Percentiles rank a stretch among this genome's conserved stretches.
Evolutionary conservation across 1,139 yeast species (phyloP).

Genomic region (Arxiozyma bovina): DNA sequence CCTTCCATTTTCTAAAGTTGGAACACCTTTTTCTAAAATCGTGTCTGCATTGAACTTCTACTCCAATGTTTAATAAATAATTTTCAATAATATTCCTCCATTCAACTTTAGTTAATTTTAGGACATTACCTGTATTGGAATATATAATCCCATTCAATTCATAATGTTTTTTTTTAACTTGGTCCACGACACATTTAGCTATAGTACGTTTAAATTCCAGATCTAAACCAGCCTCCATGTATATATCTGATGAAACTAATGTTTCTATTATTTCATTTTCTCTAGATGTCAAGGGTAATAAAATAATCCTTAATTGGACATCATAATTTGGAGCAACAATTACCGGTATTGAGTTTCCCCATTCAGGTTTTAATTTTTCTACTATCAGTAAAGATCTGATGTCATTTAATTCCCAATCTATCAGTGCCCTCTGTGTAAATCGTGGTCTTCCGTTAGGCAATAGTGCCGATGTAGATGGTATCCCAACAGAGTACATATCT

Average conservation of each 20-base stretch:
- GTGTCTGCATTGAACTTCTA: slow-evolving; percentile 57
- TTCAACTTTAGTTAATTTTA: slow-evolving; percentile 31
- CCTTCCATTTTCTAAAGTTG: slow-evolving; percentile 36
- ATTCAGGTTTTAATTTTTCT: too few relatives aligned
- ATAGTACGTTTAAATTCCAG: slow-evolving; percentile 43
- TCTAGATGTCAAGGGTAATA: too few relatives aligned
- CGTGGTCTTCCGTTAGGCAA: slow-evolving; percentile 48
- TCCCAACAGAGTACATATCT: slow-evolving; percentile 49
- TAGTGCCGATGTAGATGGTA: slow-evolving; percentile 29
- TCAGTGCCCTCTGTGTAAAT: slow-evolving; percentile 48
- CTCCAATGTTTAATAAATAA: slow-evolving; percentile 51
- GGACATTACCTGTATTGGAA: slow-evolving; percentile 14
- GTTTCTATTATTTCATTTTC: too few relatives aligned
- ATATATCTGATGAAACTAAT: slow-evolving; percentile 46
- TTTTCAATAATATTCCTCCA: slow-evolving; percentile 65
- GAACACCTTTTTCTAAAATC: slow-evolving; percentile 46
- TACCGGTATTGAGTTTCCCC: too few relatives aligned
- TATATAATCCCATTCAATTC: slow-evolving; percentile 34
- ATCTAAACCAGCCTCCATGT: slow-evolving; percentile 49
- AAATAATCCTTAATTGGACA: too few relatives aligned
- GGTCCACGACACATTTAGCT: slow-evolving; percentile 49
- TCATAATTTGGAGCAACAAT: too few relatives aligned
- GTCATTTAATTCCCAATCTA: slow-evolving; percentile 60
- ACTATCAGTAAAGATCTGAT: slow-evolving; percentile 32
- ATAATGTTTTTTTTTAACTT: slow-evolving; percentile 44